phyloP scores from a whole-genome alignment of 2,329 filamentous ascomycete genomes.

The Incumbomyces delicatus region DNA sequence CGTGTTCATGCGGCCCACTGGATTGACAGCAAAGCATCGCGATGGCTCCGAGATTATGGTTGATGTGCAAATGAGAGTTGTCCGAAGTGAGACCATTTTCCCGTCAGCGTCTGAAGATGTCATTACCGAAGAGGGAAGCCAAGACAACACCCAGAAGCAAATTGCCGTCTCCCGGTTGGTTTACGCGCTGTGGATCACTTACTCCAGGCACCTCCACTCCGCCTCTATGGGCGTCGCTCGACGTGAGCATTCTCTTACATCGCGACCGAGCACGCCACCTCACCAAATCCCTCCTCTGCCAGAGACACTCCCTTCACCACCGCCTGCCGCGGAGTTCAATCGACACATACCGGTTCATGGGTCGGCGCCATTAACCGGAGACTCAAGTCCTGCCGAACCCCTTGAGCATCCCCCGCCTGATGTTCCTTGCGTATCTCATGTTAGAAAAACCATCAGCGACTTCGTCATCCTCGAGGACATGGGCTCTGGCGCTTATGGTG shows the following conservation, averaged over 20 bases:
- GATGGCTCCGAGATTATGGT: conserved; percentile 89
- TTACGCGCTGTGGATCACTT: conserved; percentile 94
- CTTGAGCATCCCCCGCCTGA: conserved; percentile 26
- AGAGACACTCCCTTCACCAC: conserved; percentile 43
- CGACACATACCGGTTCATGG: conserved; percentile 1
- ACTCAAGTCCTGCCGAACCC: conserved; percentile 42
- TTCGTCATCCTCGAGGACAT: conserved; percentile 94
- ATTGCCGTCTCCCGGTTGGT: conserved; percentile 65
- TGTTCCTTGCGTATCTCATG: conserved; percentile 23
- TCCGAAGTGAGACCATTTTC: conserved; percentile 70
- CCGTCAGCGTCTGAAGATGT: conserved; percentile 51
- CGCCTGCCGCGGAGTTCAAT: conserved; percentile 8
- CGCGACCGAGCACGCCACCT: conserved; percentile 59
- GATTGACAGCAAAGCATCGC: conserved; percentile 73
- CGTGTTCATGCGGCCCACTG: conserved; percentile 73
- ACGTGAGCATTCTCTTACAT: conserved; percentile 42
- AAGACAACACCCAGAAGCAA: conserved; percentile 36
- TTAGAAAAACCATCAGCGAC: conserved; percentile 78
- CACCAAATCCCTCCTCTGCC: conserved; percentile 66
- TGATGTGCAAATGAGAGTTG: conserved; percentile 92
- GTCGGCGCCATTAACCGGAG: conserved; percentile 19
- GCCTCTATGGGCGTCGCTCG: conserved; percentile 53
- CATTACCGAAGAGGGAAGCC: conserved; percentile 53
- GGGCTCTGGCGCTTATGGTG: conserved; percentile 95
- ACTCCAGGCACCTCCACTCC: conserved; percentile 83